phyloP scores from a whole-genome alignment of 768 basidiomycete genomes.

The Russula foetens region DNA sequence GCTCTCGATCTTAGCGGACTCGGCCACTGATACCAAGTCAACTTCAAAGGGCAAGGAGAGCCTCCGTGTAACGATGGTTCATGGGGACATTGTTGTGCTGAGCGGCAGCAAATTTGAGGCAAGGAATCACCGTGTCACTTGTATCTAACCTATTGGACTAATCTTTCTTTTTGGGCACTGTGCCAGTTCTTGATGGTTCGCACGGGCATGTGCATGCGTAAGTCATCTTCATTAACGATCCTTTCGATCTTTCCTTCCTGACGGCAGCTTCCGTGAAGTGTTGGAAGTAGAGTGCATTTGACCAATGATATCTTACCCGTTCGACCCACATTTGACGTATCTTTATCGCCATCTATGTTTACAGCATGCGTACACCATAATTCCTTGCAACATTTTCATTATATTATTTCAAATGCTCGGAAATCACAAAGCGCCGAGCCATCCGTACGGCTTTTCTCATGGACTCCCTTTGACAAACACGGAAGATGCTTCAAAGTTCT shows the following conservation, averaged over 20 bases:
- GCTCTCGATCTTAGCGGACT: not conserved
- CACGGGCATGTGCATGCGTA: slow-evolving; percentile 17
- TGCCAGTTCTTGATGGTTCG: slow-evolving; percentile 6
- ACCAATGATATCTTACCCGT: not conserved
- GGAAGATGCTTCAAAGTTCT: no score
- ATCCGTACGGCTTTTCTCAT: not conserved
- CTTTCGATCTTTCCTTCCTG: not conserved
- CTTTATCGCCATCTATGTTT: not conserved
- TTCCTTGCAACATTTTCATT: not conserved
- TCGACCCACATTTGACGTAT: slow-evolving; percentile 5
- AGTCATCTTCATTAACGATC: not conserved
- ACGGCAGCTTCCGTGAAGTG: not conserved
- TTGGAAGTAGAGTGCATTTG: slow-evolving; percentile 13
- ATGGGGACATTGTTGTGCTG: slow-evolving; percentile 15
- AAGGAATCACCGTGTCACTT: not conserved
- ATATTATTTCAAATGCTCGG: not conserved
- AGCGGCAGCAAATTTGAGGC: slow-evolving; percentile 6
- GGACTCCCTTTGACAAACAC: not conserved
- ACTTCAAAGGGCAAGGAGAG: slow-evolving; percentile 1
- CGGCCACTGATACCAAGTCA: not conserved
- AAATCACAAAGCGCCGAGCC: not conserved
- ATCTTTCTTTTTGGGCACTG: not conserved
- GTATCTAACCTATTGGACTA: not conserved
- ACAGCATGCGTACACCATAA: not conserved
- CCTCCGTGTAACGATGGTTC: slow-evolving; percentile 19